phyloP scores from a whole-genome alignment of 2,329 filamentous ascomycete genomes.

The Trichophyton simii region DNA sequence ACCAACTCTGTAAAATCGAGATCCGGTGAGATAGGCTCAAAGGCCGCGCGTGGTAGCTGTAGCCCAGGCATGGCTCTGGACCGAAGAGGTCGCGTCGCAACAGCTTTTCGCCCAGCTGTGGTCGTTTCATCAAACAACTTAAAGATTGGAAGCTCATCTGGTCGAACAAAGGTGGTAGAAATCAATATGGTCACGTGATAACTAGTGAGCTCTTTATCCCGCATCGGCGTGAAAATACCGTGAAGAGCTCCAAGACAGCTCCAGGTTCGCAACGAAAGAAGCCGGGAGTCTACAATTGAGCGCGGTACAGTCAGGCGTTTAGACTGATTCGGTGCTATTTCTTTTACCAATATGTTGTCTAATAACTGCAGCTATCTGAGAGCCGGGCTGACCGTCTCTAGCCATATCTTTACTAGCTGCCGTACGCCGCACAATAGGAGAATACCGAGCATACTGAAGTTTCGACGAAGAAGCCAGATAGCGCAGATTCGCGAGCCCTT shows the following conservation, averaged over 20 bases:
- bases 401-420: neutral
- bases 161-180: neutral
- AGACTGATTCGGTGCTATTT: neutral
- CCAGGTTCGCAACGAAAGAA: neutral
- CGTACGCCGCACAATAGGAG: neutral
- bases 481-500: neutral
- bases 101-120: neutral
- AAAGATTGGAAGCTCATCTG: neutral
- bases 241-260: neutral
- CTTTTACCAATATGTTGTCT: neutral
- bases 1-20: slow-evolving; percentile 67
- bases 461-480: neutral
- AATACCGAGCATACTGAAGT: neutral
- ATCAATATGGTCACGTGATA: neutral
- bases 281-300: neutral
- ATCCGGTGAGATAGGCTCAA: slow-evolving; percentile 79
- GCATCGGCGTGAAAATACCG: no score
- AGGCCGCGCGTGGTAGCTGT: slow-evolving; percentile 65
- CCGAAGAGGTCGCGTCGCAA: neutral
- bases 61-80: slow-evolving; percentile 55
- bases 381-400: neutral
- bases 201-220: no score
- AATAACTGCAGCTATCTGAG: neutral
- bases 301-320: neutral
- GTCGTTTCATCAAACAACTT: neutral